A percentile compares a stretch with the other conserved stretches of the same genome.
These are phyloP conservation scores for Grosmannia serpens DNA, from an alignment of 2,329 filamentous ascomycete genomes.

Conservation along the genomic window DNA sequence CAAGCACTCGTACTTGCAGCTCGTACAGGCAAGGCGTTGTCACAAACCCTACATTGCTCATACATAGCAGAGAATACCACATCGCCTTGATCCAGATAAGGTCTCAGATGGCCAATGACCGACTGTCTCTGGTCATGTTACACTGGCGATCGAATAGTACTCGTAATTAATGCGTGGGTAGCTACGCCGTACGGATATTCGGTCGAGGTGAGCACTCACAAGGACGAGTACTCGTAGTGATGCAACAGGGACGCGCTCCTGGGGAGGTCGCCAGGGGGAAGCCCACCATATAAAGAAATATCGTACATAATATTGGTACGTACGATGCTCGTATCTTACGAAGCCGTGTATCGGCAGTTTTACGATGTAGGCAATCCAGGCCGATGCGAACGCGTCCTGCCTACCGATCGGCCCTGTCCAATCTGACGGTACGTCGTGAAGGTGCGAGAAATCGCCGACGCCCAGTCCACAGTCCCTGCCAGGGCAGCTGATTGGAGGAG, in stretches of 20 bases:
- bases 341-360: background rate
- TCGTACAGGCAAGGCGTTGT: background rate
- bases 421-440: background rate
- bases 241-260: too few relatives aligned
- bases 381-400: background rate
- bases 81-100: background rate
- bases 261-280: too few relatives aligned
- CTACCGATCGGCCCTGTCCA: background rate
- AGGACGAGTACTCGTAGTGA: background rate
- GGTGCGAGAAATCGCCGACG: background rate
- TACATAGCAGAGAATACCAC: background rate
- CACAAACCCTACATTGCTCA: background rate
- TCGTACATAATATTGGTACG: too few relatives aligned
- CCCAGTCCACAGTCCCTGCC: background rate
- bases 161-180: background rate
- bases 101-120: background rate
- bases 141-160: background rate
- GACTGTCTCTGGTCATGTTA: background rate
- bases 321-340: too few relatives aligned
- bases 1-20: background rate
- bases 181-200: background rate
- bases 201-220: background rate
- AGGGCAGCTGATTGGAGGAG: background rate
- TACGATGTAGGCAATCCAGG: background rate
- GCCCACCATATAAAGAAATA: too few relatives aligned